phyloP scores from a whole-genome alignment of 2,329 filamentous ascomycete species.

The Corinectria fuckeliana region DNA sequence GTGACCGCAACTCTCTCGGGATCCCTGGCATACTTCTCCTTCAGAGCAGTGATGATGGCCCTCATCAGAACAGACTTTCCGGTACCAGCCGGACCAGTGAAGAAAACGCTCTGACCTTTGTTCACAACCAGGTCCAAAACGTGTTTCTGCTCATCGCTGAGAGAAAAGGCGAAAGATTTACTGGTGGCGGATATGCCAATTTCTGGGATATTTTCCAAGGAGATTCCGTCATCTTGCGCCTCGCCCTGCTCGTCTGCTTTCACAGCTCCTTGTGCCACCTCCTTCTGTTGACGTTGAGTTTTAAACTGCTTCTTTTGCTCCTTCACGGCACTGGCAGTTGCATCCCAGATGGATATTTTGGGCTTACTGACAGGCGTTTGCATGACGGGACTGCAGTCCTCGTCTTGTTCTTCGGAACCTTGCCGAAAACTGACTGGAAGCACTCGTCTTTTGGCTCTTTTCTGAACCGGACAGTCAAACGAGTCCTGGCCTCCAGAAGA shows the following conservation, averaged over 20 bases:
- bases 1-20: constrained; percentile 90
- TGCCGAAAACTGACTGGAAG: constrained; percentile 60
- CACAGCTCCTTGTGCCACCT: constrained; percentile 44
- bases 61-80: constrained; percentile 97
- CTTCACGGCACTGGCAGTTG: constrained; percentile 47
- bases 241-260: constrained; percentile 51
- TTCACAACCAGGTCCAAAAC: constrained; percentile 85
- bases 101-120: constrained; percentile 88
- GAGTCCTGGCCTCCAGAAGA: constrained; percentile 43
- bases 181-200: constrained; percentile 17
- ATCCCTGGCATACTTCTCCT: constrained; percentile 76
- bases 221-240: constrained; percentile 3
- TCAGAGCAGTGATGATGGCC: constrained; percentile 83
- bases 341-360: constrained; percentile 35
- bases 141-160: constrained; percentile 86
- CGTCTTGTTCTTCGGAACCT: constrained; percentile 44
- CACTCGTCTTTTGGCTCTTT: constrained; percentile 65
- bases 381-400: constrained; percentile 9
- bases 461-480: constrained; percentile 32
- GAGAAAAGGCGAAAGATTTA: constrained; percentile 61
- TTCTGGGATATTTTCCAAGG: background rate
- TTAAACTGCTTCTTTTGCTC: constrained; percentile 78
- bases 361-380: constrained; percentile 38
- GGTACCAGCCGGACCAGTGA: constrained; percentile 94
- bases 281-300: constrained; percentile 56